A percentile compares a stretch with the other conserved stretches of the same genome.
phyloP scores from a whole-genome alignment of 805 yeast species.

The Candida silvicultrix region DNA sequence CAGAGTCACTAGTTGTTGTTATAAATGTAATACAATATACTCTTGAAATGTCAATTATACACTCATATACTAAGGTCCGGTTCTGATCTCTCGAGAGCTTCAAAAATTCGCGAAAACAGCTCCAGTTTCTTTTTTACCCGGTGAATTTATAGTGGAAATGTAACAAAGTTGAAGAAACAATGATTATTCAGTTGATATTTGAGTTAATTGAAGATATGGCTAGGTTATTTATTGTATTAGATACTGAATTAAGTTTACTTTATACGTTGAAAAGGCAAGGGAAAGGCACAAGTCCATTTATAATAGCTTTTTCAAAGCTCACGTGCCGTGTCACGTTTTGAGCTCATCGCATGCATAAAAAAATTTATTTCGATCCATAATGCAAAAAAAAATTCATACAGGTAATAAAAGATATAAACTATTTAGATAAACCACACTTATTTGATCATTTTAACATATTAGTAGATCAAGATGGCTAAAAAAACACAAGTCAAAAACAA shows the following conservation, averaged over 20 bases:
- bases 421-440: not conserved
- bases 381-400: conserved; percentile 2
- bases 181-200: too few species aligned
- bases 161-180: too few species aligned
- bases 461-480: conserved; percentile 1
- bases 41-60: too few species aligned
- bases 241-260: too few species aligned
- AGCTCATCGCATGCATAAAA: not conserved
- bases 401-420: not conserved
- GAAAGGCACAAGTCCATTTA: too few species aligned
- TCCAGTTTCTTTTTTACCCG: conserved; percentile 18
- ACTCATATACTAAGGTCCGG: too few species aligned
- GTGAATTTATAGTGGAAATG: not conserved
- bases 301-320: too few species aligned
- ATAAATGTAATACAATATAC: too few species aligned
- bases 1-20: not conserved
- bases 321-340: not conserved
- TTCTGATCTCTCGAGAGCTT: too few species aligned
- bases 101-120: not conserved
- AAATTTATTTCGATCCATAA: not conserved
- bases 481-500: conserved; percentile 1
- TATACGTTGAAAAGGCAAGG: too few species aligned
- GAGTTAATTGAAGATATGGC: too few species aligned
- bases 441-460: not conserved
- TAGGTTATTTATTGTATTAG: too few species aligned